phyloP scores from a whole-genome alignment of 768 basidiomycete genomes.

The Boletus subcaerulescens region DNA sequence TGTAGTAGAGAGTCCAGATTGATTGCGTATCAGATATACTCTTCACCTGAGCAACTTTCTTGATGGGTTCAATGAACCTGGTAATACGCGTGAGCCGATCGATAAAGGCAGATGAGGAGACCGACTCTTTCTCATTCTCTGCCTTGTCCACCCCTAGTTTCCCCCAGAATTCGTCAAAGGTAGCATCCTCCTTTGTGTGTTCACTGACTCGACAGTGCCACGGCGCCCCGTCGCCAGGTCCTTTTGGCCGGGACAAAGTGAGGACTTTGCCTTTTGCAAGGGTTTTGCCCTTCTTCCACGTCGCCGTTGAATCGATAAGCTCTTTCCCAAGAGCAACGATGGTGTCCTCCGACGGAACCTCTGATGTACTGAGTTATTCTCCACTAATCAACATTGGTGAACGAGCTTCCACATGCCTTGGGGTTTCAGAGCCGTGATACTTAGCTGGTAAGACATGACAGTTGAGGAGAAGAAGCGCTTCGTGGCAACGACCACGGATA shows the following conservation, averaged over 20 bases:
- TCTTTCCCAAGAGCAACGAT: conserved; percentile 51
- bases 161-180: conserved; percentile 73
- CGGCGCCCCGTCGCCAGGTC: conserved; percentile 50
- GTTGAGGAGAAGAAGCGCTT: background rate
- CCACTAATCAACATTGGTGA: background rate
- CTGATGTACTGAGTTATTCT: conserved; percentile 32
- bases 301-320: conserved; percentile 52
- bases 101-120: background rate
- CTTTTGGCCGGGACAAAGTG: conserved; percentile 52
- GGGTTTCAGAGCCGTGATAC: conserved; percentile 37
- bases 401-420: conserved; percentile 31
- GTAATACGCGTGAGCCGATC: background rate
- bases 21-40: conserved; percentile 58
- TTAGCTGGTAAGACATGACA: conserved; percentile 37
- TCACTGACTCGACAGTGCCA: conserved; percentile 72
- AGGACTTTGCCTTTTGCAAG: conserved; percentile 53
- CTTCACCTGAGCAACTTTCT: conserved; percentile 61
- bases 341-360: conserved; percentile 57
- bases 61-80: conserved; percentile 66
- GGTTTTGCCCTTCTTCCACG: conserved; percentile 70
- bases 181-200: conserved; percentile 61
- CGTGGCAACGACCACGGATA: background rate
- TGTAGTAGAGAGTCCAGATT: conserved; percentile 74
- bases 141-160: conserved; percentile 66
- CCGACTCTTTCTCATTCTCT: conserved; percentile 66